Percentiles rank a stretch among this genome's conserved stretches.
Evolutionary conservation across 495 filamentous ascomycete genomes (phyloP).

Genomic region (Geopyxis carbonaria): DNA sequence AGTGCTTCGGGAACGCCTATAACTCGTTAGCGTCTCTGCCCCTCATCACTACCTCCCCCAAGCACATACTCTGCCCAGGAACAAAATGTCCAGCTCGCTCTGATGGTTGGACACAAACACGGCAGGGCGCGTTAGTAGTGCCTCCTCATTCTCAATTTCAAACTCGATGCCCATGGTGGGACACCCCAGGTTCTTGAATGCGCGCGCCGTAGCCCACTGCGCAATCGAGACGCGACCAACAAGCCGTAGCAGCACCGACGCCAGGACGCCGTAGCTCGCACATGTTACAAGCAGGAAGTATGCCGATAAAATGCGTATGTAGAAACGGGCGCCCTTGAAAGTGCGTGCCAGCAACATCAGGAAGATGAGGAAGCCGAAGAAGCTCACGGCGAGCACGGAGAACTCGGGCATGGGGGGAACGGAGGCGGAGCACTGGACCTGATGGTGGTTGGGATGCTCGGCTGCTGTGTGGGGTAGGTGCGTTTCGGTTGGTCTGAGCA

Average conservation of each 20-base stretch:
- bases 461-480: too few species aligned
- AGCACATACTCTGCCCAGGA: constrained; percentile 48
- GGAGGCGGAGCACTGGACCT: neutral
- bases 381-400: neutral
- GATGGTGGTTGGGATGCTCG: too few species aligned
- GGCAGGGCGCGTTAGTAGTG: constrained; percentile 55
- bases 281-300: constrained; percentile 48
- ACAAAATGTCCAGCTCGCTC: constrained; percentile 73
- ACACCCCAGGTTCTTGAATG: constrained; percentile 69
- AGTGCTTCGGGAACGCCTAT: constrained; percentile 69
- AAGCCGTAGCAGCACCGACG: constrained; percentile 52
- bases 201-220: constrained; percentile 69
- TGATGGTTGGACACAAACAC: constrained; percentile 92
- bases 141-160: constrained; percentile 45
- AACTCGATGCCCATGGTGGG: constrained; percentile 63
- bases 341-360: constrained; percentile 16
- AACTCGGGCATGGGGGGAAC: neutral
- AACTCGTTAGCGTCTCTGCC: neutral
- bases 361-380: constrained; percentile 16
- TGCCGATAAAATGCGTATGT: constrained; percentile 52
- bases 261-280: constrained; percentile 62
- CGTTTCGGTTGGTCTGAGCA: too few species aligned
- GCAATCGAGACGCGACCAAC: constrained; percentile 54
- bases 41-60: too few species aligned
- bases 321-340: constrained; percentile 35